phyloP scores from a whole-genome alignment of 2,329 filamentous ascomycete species.

The Cadophora malorum region DNA sequence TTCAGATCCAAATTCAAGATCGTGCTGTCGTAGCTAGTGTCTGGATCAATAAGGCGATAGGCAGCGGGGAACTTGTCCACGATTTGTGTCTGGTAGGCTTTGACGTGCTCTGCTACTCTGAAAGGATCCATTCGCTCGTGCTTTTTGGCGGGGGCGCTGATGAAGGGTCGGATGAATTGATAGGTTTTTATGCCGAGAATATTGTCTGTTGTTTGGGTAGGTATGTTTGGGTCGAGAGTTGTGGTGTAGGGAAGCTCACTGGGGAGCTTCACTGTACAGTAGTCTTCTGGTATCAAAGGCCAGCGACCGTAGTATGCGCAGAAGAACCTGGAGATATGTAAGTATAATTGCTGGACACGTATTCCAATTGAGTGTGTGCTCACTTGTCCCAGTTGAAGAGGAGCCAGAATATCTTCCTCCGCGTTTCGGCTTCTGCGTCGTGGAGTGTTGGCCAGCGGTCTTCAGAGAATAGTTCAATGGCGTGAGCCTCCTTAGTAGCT shows the following conservation, averaged over 20 bases:
- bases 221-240: background rate
- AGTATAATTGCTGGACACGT: background rate
- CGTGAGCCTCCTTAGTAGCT: constrained; percentile 2
- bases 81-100: background rate
- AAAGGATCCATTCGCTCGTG: constrained; percentile 1
- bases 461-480: constrained; percentile 2
- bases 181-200: constrained; percentile 10
- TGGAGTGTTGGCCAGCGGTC: constrained; percentile 6
- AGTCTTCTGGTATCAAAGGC: constrained; percentile 3
- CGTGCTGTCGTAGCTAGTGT: background rate
- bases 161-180: constrained; percentile 8
- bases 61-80: background rate
- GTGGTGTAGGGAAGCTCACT: constrained; percentile 12
- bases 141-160: constrained; percentile 12
- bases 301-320: constrained; percentile 3
- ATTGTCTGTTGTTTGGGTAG: background rate
- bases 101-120: constrained; percentile 5
- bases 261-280: background rate
- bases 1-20: constrained; percentile 6
- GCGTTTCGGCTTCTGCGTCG: constrained; percentile 5
- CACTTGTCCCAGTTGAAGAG: constrained; percentile 3
- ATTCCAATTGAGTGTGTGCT: background rate
- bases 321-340: background rate
- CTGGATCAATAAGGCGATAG: background rate
- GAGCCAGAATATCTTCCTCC: constrained; percentile 13